Base-by-base conservation (phyloP, 2,329 filamentous ascomycete species). In the Aureobasidium sp. region DNA sequence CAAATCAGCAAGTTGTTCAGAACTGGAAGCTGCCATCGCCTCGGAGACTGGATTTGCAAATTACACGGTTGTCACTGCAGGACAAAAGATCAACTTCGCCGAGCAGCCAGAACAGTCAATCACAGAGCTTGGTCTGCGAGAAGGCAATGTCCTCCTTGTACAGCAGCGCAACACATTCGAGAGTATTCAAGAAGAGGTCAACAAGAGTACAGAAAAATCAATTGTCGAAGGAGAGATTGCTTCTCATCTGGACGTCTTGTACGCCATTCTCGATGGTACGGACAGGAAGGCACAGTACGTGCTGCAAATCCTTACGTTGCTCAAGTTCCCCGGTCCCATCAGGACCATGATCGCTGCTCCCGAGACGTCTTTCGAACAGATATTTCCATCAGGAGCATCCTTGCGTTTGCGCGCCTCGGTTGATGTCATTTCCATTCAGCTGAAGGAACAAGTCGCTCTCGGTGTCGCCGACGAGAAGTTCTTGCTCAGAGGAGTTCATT, bases 241-340 rank as follows among this genome's bases (percentile, higher is more conserved):
- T 67, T 82, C 86, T 62, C 89, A 95, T 72, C 96, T 96, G 69
- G 83, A 90, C 60, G 86, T 93, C 64, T 76, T 99, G 27, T 96
- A 94, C 81, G 83, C 85, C 47, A 88, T 93, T 69, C 80, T 97
- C 60, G 85, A 86, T 65, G 68, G 65, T 6, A 61, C 67, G 83
- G 89, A 48, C 31, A 8, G n/a, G 12, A 53, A 27, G 4, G 45
- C 60, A 12, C 41, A 52, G 9, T 37, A 17, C 9, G 31, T 29
- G 17, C 15, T 59, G 22, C 22, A 93, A 66, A 78, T 93, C 41
- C 77, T 84, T 60, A 82, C 84, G 20, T 85, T 94, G 62, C 88
- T 90, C 1, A 42, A 27, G 15, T 60, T 49, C 9, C 57, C 57
- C 27, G 57, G 84, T 86, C 0, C 84, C 90, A 66, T 81, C 39